A percentile compares a stretch with the other conserved stretches of the same genome.
Conservation (phyloP, 352 stramenopile species). For the Phytophthora hybrid region DNA sequence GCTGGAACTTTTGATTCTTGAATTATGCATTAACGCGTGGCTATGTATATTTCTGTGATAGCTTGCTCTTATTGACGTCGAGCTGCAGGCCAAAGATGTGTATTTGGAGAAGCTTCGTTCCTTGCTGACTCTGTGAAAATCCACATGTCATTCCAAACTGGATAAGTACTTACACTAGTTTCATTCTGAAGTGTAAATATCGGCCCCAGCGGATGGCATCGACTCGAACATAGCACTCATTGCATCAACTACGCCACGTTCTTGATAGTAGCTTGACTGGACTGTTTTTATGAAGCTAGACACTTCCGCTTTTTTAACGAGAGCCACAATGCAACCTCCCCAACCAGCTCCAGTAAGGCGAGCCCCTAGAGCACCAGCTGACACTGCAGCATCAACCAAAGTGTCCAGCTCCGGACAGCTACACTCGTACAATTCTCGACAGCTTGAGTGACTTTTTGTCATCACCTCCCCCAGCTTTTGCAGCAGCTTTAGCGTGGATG, state of each 20-base stretch:
- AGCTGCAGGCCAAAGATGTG: constrained; percentile 70
- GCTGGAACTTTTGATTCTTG: not conserved
- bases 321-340: constrained; percentile 80
- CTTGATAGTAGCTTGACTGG: constrained; percentile 45
- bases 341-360: constrained; percentile 85
- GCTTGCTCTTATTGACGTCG: constrained; percentile 72
- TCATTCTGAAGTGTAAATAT: constrained; percentile 35
- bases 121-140: constrained; percentile 40
- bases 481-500: constrained; percentile 12
- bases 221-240: constrained; percentile 48
- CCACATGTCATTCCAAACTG: not conserved
- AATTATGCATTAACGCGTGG: not conserved
- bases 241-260: constrained; percentile 18
- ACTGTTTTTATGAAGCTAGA: constrained; percentile 50
- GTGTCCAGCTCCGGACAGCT: constrained; percentile 76
- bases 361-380: constrained; percentile 65
- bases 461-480: constrained; percentile 71
- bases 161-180: too few species aligned
- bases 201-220: constrained; percentile 34
- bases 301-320: constrained; percentile 53
- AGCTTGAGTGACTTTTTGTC: constrained; percentile 71
- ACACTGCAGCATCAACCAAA: constrained; percentile 57
- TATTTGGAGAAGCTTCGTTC: constrained; percentile 70
- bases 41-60: constrained; percentile 25
- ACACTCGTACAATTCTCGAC: constrained; percentile 77